Percentiles rank a stretch among this genome's conserved stretches.
Evolutionary conservation across 345 rosid species (phyloP).

Genomic region (Excoecaria agallocha): DNA sequence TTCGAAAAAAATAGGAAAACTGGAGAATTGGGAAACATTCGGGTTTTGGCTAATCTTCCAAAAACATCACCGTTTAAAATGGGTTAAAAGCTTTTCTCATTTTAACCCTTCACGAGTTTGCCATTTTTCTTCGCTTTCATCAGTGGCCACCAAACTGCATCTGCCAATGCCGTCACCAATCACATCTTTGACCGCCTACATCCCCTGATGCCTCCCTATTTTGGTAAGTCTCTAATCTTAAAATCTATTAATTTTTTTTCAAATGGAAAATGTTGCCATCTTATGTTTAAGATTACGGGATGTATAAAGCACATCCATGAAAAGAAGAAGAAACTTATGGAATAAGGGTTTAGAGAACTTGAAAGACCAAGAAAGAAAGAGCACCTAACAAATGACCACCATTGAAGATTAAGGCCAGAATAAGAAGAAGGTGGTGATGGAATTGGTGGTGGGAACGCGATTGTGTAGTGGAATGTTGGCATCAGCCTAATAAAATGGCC

Average conservation of each 20-base stretch:
- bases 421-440: not conserved
- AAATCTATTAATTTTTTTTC: constrained; percentile 9
- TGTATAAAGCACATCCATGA: not conserved
- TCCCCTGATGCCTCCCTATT: too few species aligned
- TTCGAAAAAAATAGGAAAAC: too few species aligned
- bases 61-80: too few species aligned
- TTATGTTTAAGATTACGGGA: constrained; percentile 7
- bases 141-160: too few species aligned
- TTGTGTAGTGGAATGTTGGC: constrained; percentile 41
- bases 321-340: not conserved
- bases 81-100: too few species aligned
- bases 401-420: constrained; percentile 22
- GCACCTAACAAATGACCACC: constrained; percentile 24
- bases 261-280: constrained; percentile 8
- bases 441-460: constrained; percentile 9
- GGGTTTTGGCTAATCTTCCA: too few species aligned
- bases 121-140: too few species aligned
- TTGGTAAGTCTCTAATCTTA: not conserved
- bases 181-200: too few species aligned
- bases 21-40: too few species aligned
- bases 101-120: too few species aligned
- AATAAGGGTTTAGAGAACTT: not conserved
- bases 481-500: constrained; percentile 19
- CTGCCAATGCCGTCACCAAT: too few species aligned
- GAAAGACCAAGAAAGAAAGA: constrained; percentile 7